Evolutionary conservation across 345 rosid species (phyloP), one percentile per base, ranked within the genome.

Genomic region (Hibiscus trionum): DNA sequence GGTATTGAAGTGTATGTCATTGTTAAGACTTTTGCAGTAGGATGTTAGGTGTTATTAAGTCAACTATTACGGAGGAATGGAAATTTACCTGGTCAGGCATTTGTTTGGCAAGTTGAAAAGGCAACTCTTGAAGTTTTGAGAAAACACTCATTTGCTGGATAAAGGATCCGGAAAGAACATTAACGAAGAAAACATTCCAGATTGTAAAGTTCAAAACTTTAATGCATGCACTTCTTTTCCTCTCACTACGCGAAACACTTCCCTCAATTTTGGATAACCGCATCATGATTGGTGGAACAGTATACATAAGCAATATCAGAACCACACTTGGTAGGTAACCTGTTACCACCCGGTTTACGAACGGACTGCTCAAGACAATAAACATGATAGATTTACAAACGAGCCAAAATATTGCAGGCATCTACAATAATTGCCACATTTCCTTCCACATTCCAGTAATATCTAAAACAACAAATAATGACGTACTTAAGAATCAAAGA

Each of bases 271-370:
- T 81, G 67, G 99, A 88, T 71, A 92, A 86, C 53, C 86, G 75
- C 96, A 95, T 85, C 98, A 95, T 95, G 78, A 85, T 76, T 64
- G 98, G 98, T 67, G 99, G 98, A 83, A 89, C 94, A 58, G 86
- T 33, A 70, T 86, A 90, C 55, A 92, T 31, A 76, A 87, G 90
- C 17, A 87, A 63, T 70, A 88, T 80, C 80, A 95, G 72, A 64
- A 90, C 77, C 78, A 95, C 99, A 85, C 99, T 92, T 60, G 99
- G 99, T 76, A 95, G 83, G 82, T 95, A 95, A 63, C 99, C 99
- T 53, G 98, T 90, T 63, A 95, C 78, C 80, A 95, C 65, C 80
- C 72, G 88, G 56, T 12, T 79, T 72, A 95, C 73, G 42, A 67
- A 77, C 72, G 42, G 76, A 81, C 93, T 91, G 88, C 33, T 58